These are phyloP conservation scores for Pyrenula aspistea DNA, from an alignment of 495 filamentous ascomycete genomes.

Conservation along the genomic window DNA sequence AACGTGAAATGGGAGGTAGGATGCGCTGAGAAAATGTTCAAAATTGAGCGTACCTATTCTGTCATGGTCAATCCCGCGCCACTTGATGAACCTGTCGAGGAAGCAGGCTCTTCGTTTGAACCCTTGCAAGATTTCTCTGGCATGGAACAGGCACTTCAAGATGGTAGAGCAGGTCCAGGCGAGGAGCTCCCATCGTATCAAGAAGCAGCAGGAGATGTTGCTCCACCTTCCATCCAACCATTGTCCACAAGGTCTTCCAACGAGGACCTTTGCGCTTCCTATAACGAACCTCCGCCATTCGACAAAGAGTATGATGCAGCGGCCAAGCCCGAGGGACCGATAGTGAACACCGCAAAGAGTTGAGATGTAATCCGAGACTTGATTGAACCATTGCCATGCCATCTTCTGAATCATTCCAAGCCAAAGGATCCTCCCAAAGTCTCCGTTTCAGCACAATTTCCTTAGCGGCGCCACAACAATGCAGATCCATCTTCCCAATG, in stretches of 20 bases:
- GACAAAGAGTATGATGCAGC: neutral
- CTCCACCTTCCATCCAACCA: neutral
- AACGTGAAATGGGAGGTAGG: neutral
- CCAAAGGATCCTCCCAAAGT: too few relatives aligned
- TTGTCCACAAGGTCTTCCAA: neutral
- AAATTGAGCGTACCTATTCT: neutral
- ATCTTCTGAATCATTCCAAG: too few relatives aligned
- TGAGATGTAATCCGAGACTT: too few relatives aligned
- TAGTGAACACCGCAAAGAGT: too few relatives aligned
- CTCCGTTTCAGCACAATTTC: too few relatives aligned
- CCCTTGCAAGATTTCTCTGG: neutral
- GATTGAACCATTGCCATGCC: too few relatives aligned
- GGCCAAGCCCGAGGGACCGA: neutral
- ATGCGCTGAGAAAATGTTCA: neutral
- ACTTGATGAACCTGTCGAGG: neutral
- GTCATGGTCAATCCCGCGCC: neutral
- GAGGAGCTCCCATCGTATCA: neutral
- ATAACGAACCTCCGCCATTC: neutral
- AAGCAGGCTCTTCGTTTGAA: neutral
- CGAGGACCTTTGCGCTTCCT: neutral
- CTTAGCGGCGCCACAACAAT: too few relatives aligned
- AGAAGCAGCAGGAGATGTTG: neutral
- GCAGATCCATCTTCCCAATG: too few relatives aligned
- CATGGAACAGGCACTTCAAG: neutral
- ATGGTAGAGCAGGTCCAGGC: neutral